Conservation (phyloP, 345 rosid genomes). For the Camelina sativa region DNA sequence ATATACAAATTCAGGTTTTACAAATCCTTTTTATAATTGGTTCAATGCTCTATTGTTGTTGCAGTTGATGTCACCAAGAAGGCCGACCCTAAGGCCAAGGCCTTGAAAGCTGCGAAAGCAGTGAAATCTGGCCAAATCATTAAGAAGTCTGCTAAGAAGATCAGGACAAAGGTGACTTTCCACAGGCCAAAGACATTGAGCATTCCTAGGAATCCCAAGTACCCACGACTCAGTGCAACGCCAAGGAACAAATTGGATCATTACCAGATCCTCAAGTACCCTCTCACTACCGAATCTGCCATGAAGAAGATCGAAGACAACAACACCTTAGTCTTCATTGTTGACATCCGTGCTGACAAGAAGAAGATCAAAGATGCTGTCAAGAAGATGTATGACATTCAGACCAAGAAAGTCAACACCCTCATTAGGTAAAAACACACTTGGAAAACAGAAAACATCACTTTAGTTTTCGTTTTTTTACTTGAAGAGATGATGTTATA, state of each 20-base stretch:
- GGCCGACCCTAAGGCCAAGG: conserved; percentile 62
- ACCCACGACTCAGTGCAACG: conserved; percentile 37
- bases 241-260: conserved; percentile 49
- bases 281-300: conserved; percentile 70
- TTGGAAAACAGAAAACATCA: background rate
- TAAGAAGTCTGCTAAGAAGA: conserved; percentile 49
- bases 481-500: background rate
- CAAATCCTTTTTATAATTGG: background rate
- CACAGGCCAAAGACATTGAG: conserved; percentile 50
- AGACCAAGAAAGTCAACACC: conserved; percentile 70
- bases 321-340: conserved; percentile 65
- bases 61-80: conserved; percentile 51
- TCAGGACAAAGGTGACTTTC: conserved; percentile 46
- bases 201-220: conserved; percentile 36
- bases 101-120: conserved; percentile 63
- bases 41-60: background rate
- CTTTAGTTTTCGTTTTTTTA: background rate
- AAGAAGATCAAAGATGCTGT: conserved; percentile 72
- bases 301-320: conserved; percentile 76
- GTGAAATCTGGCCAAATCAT: conserved; percentile 62
- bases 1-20: background rate
- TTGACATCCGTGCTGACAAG: conserved; percentile 71
- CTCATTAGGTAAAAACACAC: conserved; percentile 54
- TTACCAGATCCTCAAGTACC: conserved; percentile 62
- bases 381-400: conserved; percentile 68